Evolutionary conservation across 805 yeast species (phyloP), one percentile per base, ranked within the genome.

Genomic region (Metschnikowia koreensis): DNA sequence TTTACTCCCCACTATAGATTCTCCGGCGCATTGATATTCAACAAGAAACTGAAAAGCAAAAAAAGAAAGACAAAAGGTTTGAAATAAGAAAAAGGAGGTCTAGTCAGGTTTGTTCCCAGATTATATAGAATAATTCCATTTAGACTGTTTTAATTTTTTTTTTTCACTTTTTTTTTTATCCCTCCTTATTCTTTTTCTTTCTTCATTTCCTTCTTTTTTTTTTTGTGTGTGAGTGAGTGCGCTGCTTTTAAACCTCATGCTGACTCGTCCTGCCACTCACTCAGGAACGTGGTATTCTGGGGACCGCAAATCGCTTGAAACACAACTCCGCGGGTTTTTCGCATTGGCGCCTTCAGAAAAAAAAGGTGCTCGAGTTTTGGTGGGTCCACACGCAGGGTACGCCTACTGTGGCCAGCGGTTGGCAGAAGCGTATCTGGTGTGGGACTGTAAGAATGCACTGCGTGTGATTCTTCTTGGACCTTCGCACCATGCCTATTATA

Each of bases 241-340:
- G 22, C n/a, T 16, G 15, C 44, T 33, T 27, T n/a, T 29, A 9
- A 39, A 10, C 26, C 36, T 27, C 49, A 59, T 61, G 59, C 54
- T 52, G 55, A 54, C 67, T 41, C 71, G 91, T 48, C 80, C 84
- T 3, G 96, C 96, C 1, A 79, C 96, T 1, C 97, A 93, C 66
- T 86, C 97, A 2, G 98, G 98, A 1, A 68, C 91, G 1, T 93
- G 99, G 99, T 93, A 94, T 66, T 60, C 82, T 1, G 74, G 74
- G 12, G 75, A 76, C 43, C 58, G 75, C 0, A 41, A 60, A 1
- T 64, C 62, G 17, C 73, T 93, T 12, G 65, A 72, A 2, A 52
- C 63, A 8, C 88, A 88, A 56, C 51, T 93, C 15, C 76, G 77
- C 11, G 61, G 63, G 1, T 81, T 73, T 59, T 67, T 88, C 42